phyloP scores from a whole-genome alignment of 192 early-diverging fungal species.

The Coemansia sp. region DNA sequence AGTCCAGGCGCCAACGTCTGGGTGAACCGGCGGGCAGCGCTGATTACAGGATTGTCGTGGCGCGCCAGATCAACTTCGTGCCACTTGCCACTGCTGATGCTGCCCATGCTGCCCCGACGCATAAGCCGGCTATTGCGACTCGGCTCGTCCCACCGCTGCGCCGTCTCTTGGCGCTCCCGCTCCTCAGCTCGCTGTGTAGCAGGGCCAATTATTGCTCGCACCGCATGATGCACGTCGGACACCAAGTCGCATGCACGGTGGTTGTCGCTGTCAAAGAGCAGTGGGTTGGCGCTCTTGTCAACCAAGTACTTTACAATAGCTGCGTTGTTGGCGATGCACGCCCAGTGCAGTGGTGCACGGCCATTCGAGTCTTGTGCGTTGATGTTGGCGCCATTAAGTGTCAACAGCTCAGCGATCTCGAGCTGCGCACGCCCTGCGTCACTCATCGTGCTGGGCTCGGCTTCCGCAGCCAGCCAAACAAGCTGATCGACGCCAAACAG shows the following conservation, averaged over 20 bases:
- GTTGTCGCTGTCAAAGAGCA: constrained; percentile 13
- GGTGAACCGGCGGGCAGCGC: constrained; percentile 36
- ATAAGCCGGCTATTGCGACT: not conserved
- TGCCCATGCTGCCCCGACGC: constrained; percentile 16
- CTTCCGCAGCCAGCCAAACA: not conserved
- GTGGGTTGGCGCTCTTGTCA: constrained; percentile 44
- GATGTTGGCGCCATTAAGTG: constrained; percentile 42
- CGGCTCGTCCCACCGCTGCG: not conserved
- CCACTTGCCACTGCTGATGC: not conserved
- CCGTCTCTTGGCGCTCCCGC: constrained; percentile 9
- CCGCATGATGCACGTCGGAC: not conserved
- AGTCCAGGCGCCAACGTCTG: constrained; percentile 29
- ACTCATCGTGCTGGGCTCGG: not conserved
- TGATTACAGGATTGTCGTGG: constrained; percentile 13
- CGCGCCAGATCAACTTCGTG: not conserved
- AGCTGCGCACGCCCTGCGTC: constrained; percentile 12
- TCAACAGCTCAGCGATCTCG: constrained; percentile 45
- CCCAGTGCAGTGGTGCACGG: constrained; percentile 29
- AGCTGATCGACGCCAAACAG: constrained; percentile 26
- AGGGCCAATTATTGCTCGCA: constrained; percentile 8
- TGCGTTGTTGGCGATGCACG: constrained; percentile 16
- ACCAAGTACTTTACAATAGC: constrained; percentile 22
- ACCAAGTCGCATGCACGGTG: constrained; percentile 16
- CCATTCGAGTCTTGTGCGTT: constrained; percentile 14
- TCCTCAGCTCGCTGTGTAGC: constrained; percentile 29